Evolutionary conservation across 1,139 yeast genomes (phyloP).

Genomic region (Candida dubliniensis): DNA sequence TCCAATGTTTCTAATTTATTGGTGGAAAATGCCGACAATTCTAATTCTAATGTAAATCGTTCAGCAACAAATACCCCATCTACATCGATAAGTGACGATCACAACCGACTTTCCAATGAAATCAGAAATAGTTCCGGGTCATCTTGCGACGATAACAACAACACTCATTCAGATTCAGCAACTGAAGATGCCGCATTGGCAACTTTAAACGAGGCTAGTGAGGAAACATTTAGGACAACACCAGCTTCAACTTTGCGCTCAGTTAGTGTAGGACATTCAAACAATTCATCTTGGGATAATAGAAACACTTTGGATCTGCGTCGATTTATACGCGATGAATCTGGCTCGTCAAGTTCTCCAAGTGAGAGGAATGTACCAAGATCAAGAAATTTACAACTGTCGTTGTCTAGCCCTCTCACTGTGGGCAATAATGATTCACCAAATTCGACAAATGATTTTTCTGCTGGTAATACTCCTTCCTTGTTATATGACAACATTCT

Average conservation of each 20-base stretch:
- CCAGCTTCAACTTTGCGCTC: slow-evolving; percentile 7
- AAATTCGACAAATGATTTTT: neutral
- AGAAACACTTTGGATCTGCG: neutral
- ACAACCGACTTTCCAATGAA: slow-evolving; percentile 4
- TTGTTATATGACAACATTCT: neutral
- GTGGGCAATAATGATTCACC: slow-evolving; percentile 1
- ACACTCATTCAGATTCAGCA: neutral
- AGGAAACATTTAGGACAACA: slow-evolving; percentile 10
- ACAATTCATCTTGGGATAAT: slow-evolving; percentile 4
- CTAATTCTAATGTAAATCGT: slow-evolving; percentile 6
- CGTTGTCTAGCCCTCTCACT: neutral
- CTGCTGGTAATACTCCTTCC: neutral
- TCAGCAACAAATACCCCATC: slow-evolving; percentile 14
- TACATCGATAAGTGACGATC: slow-evolving; percentile 14
- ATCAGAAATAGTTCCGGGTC: slow-evolving; percentile 9
- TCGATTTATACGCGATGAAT: slow-evolving; percentile 1
- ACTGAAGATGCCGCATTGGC: slow-evolving; percentile 11
- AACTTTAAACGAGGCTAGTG: slow-evolving; percentile 12
- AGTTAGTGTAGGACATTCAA: slow-evolving; percentile 7
- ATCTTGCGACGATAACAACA: slow-evolving; percentile 6
- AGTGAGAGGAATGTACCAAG: slow-evolving; percentile 1
- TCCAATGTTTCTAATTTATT: slow-evolving; percentile 7
- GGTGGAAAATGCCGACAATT: slow-evolving; percentile 3
- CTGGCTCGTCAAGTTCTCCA: neutral
- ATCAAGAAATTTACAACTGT: neutral